A percentile compares a stretch with the other conserved stretches of the same genome.
phyloP scores from a whole-genome alignment of 2,329 filamentous ascomycete species.

The Annulohypoxylon truncatum region DNA sequence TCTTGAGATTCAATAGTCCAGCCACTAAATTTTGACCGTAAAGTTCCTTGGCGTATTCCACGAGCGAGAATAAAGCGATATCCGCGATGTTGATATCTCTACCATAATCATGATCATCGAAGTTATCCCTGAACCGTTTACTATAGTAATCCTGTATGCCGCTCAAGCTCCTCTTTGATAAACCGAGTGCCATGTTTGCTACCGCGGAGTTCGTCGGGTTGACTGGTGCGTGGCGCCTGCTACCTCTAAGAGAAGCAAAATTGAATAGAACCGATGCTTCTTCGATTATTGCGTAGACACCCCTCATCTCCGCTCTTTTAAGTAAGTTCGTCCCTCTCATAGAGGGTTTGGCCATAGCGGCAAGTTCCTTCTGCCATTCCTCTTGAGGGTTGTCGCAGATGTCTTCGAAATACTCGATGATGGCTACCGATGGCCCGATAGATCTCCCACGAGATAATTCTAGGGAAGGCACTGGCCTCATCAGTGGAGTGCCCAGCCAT shows the following conservation, averaged over 20 bases:
- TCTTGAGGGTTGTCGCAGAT: conserved; percentile 38
- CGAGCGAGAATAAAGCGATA: not conserved
- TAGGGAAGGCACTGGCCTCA: conserved; percentile 33
- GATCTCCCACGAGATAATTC: conserved; percentile 35
- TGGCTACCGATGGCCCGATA: conserved; percentile 43
- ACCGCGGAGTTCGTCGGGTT: no score
- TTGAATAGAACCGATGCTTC: conserved; percentile 6
- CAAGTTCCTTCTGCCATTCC: conserved; percentile 32
- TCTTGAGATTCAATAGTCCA: not conserved
- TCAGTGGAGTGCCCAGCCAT: no score
- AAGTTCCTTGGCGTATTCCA: not conserved
- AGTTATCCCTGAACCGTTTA: not conserved
- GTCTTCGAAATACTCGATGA: conserved; percentile 44
- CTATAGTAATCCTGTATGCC: not conserved
- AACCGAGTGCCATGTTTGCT: no score
- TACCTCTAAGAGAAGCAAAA: conserved; percentile 17
- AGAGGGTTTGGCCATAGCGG: not conserved
- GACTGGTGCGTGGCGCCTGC: no score
- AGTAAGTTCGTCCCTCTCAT: conserved; percentile 4
- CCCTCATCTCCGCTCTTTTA: conserved; percentile 9
- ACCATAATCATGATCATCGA: not conserved
- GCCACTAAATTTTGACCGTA: not conserved
- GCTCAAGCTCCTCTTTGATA: not conserved
- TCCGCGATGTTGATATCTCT: not conserved
- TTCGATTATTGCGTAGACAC: not conserved